Evolutionary conservation across 2,329 filamentous ascomycete species (phyloP).

Genomic region (Cercospora sp.): DNA sequence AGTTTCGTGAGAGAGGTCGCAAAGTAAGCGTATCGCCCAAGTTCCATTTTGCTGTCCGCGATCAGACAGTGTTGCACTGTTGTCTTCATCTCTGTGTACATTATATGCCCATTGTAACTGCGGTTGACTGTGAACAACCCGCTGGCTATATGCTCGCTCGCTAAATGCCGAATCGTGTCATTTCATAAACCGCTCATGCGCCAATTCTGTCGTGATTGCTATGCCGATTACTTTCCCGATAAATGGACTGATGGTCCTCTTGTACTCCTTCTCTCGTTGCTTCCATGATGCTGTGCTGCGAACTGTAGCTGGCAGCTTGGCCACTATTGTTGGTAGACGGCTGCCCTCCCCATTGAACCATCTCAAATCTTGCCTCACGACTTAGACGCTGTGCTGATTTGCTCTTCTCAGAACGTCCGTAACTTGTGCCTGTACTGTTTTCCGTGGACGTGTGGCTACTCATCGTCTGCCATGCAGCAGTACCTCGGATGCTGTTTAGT

Average conservation of each 20-base stretch:
- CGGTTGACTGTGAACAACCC: not conserved
- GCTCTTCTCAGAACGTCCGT: not conserved
- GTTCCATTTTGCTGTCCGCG: too few species aligned
- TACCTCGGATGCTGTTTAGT: not conserved
- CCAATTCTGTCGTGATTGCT: not conserved
- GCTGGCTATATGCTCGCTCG: not conserved
- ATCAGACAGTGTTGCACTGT: not conserved
- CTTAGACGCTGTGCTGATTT: not conserved
- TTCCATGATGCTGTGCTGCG: not conserved
- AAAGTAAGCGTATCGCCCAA: too few species aligned
- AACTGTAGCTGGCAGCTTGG: not conserved
- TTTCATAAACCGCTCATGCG: not conserved
- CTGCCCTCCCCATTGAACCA: not conserved
- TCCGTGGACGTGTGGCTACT: not conserved
- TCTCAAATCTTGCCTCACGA: slow-evolving; percentile 1
- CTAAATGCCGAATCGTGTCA: not conserved
- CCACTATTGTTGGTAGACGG: not conserved
- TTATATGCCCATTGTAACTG: not conserved
- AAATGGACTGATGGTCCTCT: not conserved
- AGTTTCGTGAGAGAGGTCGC: too few species aligned
- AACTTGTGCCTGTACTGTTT: not conserved
- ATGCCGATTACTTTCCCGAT: not conserved
- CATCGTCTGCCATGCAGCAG: not conserved
- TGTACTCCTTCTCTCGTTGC: not conserved
- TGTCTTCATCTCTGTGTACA: not conserved